A percentile compares a stretch with the other conserved stretches of the same genome.
These are phyloP conservation scores for Spironucleus salmonicida DNA, from an alignment of 208 protist genomes.

Conservation along the genomic window DNA sequence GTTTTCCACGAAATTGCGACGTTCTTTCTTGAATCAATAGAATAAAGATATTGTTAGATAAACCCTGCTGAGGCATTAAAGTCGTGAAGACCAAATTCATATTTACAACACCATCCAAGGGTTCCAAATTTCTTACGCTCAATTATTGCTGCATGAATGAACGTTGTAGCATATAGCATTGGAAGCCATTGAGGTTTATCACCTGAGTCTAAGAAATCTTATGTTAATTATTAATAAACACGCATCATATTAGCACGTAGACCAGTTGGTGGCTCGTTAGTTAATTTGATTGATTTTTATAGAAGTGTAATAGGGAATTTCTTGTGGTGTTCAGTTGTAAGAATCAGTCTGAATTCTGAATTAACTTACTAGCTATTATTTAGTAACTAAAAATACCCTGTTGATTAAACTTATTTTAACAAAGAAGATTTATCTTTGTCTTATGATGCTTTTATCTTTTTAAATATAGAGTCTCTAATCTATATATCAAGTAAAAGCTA, in stretches of 20 bases:
- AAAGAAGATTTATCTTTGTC: conserved; percentile 12
- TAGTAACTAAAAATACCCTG: conserved; percentile 40
- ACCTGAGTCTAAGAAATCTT: conserved; percentile 81
- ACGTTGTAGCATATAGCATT: conserved; percentile 81
- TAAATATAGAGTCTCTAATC: no score
- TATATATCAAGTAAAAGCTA: conserved; percentile 10
- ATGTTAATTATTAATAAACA: conserved; percentile 77
- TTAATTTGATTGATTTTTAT: conserved; percentile 88
- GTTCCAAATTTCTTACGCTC: conserved; percentile 89
- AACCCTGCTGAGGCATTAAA: conserved; percentile 67
- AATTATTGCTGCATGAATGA: conserved; percentile 82
- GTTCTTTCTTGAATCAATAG: conserved; percentile 49
- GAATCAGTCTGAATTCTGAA: conserved; percentile 55
- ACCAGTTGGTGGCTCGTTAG: conserved; percentile 84
- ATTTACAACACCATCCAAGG: conserved; percentile 89
- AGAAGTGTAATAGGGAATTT: conserved; percentile 62
- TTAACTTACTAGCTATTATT: not conserved
- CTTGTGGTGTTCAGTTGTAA: conserved; percentile 55
- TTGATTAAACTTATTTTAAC: not conserved
- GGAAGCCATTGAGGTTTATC: conserved; percentile 70
- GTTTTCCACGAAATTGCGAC: conserved; percentile 54
- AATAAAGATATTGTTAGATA: conserved; percentile 85
- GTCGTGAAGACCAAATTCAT: conserved; percentile 93
- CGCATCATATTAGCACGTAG: conserved; percentile 79
- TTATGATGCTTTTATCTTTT: no score